A percentile compares a stretch with the other conserved stretches of the same genome.
phyloP scores from a whole-genome alignment of 2,329 filamentous ascomycete species.

The Monilinia fructicola region DNA sequence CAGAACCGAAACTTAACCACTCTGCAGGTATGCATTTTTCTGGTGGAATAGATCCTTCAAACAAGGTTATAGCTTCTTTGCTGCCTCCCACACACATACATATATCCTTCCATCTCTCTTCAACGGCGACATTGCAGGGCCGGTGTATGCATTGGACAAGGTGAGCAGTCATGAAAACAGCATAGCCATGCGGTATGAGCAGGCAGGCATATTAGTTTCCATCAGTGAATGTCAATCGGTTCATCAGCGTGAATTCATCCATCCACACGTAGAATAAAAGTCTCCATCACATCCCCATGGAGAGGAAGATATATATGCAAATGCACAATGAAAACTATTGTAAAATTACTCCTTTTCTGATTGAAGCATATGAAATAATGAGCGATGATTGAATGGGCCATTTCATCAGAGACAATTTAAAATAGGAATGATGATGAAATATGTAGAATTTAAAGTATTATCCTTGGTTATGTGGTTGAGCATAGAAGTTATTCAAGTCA shows the following conservation, averaged over 20 bases:
- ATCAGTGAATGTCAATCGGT: neutral
- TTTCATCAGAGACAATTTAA: constrained; percentile 20
- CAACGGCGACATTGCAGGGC: neutral
- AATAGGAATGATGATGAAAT: constrained; percentile 23
- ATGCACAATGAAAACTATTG: neutral
- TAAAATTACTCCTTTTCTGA: constrained; percentile 1
- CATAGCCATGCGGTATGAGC: neutral
- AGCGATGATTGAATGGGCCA: neutral
- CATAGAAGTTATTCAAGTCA: constrained; percentile 26
- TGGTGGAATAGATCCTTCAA: constrained; percentile 12
- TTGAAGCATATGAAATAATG: neutral
- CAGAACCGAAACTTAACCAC: constrained; percentile 21
- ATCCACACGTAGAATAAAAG: neutral
- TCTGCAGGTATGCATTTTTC: constrained; percentile 3
- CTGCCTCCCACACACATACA: neutral
- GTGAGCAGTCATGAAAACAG: neutral
- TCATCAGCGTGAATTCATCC: neutral
- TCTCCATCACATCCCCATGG: neutral
- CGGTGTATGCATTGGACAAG: neutral
- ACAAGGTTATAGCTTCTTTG: constrained; percentile 9
- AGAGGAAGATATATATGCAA: neutral
- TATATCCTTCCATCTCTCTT: neutral
- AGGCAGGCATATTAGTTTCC: neutral
- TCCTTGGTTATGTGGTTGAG: neutral
- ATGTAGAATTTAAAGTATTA: constrained; percentile 5